Conservation (phyloP, 148 eudicot genomes). For the Chenopodium album region DNA sequence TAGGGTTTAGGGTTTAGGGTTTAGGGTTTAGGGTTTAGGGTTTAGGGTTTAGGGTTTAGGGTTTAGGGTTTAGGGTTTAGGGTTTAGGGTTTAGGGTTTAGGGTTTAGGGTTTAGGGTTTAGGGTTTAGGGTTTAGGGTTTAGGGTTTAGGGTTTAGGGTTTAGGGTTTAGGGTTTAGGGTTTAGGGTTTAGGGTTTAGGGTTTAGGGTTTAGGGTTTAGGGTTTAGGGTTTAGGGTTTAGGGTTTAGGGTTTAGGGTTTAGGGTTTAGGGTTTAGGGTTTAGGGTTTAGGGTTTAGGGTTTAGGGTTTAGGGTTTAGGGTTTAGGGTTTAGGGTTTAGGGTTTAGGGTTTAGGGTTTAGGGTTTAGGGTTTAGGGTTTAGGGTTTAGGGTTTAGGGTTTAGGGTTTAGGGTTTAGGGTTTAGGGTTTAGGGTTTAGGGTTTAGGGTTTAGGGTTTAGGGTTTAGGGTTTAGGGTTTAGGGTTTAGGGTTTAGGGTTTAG, state of each 20-base stretch:
- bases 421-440: constrained; percentile 32
- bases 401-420: constrained; percentile 33
- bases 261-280: constrained; percentile 4
- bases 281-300: constrained; percentile 12
- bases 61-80: constrained; percentile 3
- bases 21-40: constrained; percentile 25
- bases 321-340: neutral
- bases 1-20: neutral
- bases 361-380: neutral
- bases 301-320: constrained; percentile 13
- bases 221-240: constrained; percentile 13
- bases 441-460: constrained; percentile 36
- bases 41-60: neutral
- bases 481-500: constrained; percentile 15
- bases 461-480: constrained; percentile 32
- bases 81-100: constrained; percentile 4
- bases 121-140: constrained; percentile 3
- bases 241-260: constrained; percentile 6
- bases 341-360: neutral
- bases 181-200: constrained; percentile 13
- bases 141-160: neutral
- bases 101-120: neutral
- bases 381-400: constrained; percentile 12
- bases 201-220: constrained; percentile 16
- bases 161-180: constrained; percentile 7